Base-by-base conservation (phyloP, 2,329 filamentous ascomycete genomes). In the Albifimbria verrucaria region DNA sequence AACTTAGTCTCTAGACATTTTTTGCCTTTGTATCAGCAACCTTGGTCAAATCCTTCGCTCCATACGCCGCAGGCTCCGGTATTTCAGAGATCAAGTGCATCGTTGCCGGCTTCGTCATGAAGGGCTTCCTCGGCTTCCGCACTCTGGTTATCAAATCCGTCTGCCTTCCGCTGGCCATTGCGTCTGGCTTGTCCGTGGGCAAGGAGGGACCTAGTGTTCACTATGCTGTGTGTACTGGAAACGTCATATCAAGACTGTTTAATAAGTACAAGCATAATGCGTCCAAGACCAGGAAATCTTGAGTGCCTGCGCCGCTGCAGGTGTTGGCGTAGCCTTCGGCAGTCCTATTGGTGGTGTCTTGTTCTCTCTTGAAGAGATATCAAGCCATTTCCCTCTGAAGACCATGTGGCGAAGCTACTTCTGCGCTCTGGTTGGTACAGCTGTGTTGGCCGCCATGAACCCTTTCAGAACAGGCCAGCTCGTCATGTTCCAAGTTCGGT, bases 21-120 rank as follows among this genome's bases (percentile, higher is more conserved):
- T 96, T 97, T 68, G 89, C 93, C 18, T 88, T 89, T 51, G 87
- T 87, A 3, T 87, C 92, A 2, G 92, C 92, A 1, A 86, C 82
- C 36, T 78, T 99, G 41, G 94, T 99, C 66, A 94, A 91, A 68
- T 86, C 85, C 1, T 97, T 94, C 71, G 92, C 94, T 4, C 94
- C 94, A 0, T 99, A 99, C 68, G 94, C 94, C 11, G 94, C 94
- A 28, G 94, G 94, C 17, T 96, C 91, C 12, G 94, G 94, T 41
- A 99, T 99, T 54, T 97, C 92, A 12, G 94, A 99, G 75, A 99
- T 99, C 79, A 99, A 99, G 72, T 96, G 92, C 72, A 97, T 99
- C 67, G 96, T 99, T 66, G 94, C 93, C 4, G 94, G 94, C 3
- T 99, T 99, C 68, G 90, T 97, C 48, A 99, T 99, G 94, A 97